These are phyloP conservation scores for Boletus hoseneyae DNA, from an alignment of 1,284 basidiomycete genomes.

Conservation along the genomic window DNA sequence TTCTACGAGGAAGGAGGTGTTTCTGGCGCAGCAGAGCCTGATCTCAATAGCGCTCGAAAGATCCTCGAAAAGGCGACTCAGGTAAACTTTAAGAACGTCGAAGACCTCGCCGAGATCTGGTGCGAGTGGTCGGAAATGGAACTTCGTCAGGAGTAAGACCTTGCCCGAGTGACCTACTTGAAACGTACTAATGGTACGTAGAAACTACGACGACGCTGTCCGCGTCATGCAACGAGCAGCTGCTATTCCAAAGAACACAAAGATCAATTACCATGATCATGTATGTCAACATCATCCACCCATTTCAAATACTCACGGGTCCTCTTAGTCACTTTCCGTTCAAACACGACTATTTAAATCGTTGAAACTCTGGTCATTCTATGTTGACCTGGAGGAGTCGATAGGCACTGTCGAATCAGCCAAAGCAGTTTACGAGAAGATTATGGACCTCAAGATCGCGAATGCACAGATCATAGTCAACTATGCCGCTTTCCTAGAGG, in stretches of 20 bases:
- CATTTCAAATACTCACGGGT: constrained; percentile 13
- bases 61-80: constrained; percentile 91
- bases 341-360: constrained; percentile 96
- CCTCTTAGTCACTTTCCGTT: constrained; percentile 68
- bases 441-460: constrained; percentile 96
- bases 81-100: constrained; percentile 92
- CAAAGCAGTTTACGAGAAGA: constrained; percentile 95
- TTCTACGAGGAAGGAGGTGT: constrained; percentile 97
- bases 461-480: constrained; percentile 98
- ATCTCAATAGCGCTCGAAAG: constrained; percentile 85
- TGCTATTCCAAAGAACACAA: constrained; percentile 83
- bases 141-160: constrained; percentile 84
- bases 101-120: constrained; percentile 98
- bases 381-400: constrained; percentile 95
- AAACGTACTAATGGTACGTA: constrained; percentile 33
- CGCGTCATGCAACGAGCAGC: constrained; percentile 95
- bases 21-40: constrained; percentile 71
- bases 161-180: constrained; percentile 1
- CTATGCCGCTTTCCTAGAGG: constrained; percentile 95
- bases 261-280: constrained; percentile 95
- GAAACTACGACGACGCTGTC: constrained; percentile 95
- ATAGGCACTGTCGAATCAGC: constrained; percentile 91
- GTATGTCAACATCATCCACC: constrained; percentile 43
- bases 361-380: constrained; percentile 98
- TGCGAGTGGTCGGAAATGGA: constrained; percentile 99